Evolutionary conservation across 1,284 basidiomycete genomes (phyloP), one percentile per base, ranked within the genome.

Genomic region (Ganoderma meredithae): DNA sequence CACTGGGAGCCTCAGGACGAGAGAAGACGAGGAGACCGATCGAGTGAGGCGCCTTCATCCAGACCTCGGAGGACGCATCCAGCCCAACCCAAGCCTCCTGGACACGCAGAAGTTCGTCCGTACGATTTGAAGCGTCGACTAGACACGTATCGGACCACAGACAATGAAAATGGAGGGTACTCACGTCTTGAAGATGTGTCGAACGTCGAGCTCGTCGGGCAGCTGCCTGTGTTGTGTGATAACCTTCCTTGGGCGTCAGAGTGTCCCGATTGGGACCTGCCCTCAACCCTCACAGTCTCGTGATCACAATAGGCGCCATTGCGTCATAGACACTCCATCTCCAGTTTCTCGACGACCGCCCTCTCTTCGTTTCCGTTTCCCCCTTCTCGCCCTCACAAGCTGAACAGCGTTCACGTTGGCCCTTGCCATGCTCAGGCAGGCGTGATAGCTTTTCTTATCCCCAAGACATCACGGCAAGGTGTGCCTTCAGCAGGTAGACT

Each of bases 161-260:
- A 49, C 40, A 17, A 47, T 43, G 66, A 68, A 58, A 68, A 52
- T 60, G 43, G 60, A 71, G 22, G 63, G 61, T 73, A 81, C 83
- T 83, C 79, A 84, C 83, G 74, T 81, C 76, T 80, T 79, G 76
- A 75, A 72, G 75, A 73, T 75, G 72, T 58, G 76, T 73, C 69
- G 75, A 70, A 70, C 72, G 74, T 76, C 72, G 78, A 77, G 76
- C 78, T 77, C 75, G 75, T 71, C 74, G 66, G 69, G 74, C 71
- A 75, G 70, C 76, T 25, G 10, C 47, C 47, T 49, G 70, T 69
- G 65, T 49, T 71, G 68, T 67, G 68, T 62, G 67, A 69, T 64
- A 59, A 68, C 69, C 72, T 72, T 64, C 61, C 43, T n/a, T 60
- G 63, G 68, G 66, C 71, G 69, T 61, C 66, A 62, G 41, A 15